Conservation (phyloP, 805 yeast genomes). For the Teunomyces panamensis region DNA sequence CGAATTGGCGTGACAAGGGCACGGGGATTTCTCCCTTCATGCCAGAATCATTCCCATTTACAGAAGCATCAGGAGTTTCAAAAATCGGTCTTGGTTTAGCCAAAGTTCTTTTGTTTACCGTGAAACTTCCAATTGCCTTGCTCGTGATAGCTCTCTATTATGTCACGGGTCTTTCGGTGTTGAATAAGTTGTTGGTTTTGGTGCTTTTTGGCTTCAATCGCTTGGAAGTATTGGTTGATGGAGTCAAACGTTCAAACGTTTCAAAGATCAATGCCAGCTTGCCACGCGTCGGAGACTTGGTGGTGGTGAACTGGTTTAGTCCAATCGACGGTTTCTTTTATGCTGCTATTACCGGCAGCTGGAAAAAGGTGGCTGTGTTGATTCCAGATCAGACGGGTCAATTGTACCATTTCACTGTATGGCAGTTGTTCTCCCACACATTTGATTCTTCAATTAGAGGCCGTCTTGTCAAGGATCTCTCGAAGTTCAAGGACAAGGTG, state of each 20-base stretch:
- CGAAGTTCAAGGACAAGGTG: constrained; percentile 35
- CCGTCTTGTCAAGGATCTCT: constrained; percentile 16
- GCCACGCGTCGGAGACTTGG: constrained; percentile 46
- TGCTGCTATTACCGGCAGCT: constrained; percentile 17
- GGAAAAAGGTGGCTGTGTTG: constrained; percentile 27
- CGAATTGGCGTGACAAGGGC: constrained; percentile 82
- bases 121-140: constrained; percentile 31
- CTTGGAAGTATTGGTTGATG: constrained; percentile 44
- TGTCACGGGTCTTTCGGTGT: constrained; percentile 15
- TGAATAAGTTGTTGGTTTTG: constrained; percentile 19
- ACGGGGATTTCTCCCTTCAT: constrained; percentile 92
- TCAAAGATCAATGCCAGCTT: constrained; percentile 26
- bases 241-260: constrained; percentile 44
- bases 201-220: constrained; percentile 36
- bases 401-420: constrained; percentile 22
- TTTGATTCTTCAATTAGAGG: constrained; percentile 10
- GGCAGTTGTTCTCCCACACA: constrained; percentile 26
- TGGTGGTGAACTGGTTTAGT: constrained; percentile 55
- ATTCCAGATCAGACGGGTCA: constrained; percentile 40
- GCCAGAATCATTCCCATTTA: constrained; percentile 44
- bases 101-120: constrained; percentile 12
- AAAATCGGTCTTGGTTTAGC: constrained; percentile 7
- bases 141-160: constrained; percentile 22
- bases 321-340: constrained; percentile 54
- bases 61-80: constrained; percentile 3